Percentiles rank a stretch among this genome's conserved stretches.
These are phyloP conservation scores for Podila clonocystis DNA, from an alignment of 192 early-diverging fungal genomes.

Conservation along the genomic window DNA sequence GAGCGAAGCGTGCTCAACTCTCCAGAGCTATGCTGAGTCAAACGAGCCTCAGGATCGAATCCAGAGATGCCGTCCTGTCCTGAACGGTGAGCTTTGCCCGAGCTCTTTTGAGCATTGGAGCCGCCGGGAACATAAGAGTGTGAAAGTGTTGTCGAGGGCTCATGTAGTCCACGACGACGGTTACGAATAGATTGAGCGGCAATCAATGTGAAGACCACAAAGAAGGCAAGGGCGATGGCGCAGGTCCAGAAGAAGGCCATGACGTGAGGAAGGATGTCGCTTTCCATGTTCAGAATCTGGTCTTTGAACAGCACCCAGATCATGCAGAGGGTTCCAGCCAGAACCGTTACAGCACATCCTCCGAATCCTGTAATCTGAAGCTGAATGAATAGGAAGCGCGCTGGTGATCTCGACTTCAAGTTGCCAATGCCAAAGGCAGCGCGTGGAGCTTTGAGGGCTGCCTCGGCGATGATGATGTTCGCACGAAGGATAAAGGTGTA, in stretches of 20 bases:
- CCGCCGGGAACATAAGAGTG: neutral
- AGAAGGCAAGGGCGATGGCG: constrained; percentile 31
- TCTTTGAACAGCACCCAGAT: constrained; percentile 33
- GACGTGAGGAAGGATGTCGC: constrained; percentile 12
- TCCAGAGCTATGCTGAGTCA: constrained; percentile 24
- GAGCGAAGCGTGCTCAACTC: constrained; percentile 14
- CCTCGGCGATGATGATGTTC: constrained; percentile 48
- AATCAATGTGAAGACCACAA: constrained; percentile 21
- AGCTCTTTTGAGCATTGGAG: constrained; percentile 17
- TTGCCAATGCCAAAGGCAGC: constrained; percentile 47
- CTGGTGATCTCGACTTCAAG: constrained; percentile 37
- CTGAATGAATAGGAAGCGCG: constrained; percentile 42
- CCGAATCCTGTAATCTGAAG: constrained; percentile 47
- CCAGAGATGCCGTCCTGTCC: neutral
- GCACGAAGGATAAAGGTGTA: constrained; percentile 49
- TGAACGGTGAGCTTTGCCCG: neutral
- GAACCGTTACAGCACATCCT: constrained; percentile 27
- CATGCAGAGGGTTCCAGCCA: constrained; percentile 33
- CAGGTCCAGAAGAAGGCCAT: constrained; percentile 46
- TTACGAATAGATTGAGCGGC: constrained; percentile 35
- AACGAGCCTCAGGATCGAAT: constrained; percentile 17
- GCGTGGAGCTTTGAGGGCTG: constrained; percentile 39
- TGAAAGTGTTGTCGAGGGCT: constrained; percentile 23
- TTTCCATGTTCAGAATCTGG: constrained; percentile 19
- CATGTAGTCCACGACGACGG: constrained; percentile 23